Evolutionary conservation across 192 early-diverging fungal species (phyloP).

Genomic region (Backusella westeae): DNA sequence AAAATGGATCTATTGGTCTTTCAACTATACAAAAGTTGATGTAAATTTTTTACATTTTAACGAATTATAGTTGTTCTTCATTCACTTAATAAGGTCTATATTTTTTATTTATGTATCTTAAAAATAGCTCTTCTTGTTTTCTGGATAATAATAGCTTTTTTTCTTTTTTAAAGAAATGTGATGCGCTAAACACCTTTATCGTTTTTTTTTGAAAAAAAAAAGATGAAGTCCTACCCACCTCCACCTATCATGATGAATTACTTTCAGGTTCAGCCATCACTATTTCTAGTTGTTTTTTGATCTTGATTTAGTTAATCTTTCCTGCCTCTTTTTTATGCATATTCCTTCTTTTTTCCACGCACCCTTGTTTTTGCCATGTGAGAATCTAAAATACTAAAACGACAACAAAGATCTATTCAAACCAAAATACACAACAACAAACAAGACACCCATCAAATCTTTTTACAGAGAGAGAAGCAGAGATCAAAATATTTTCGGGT

Average conservation of each 20-base stretch:
- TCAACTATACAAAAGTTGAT: not conserved
- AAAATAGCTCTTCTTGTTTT: not conserved
- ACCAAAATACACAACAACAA: not conserved
- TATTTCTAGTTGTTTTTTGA: not conserved
- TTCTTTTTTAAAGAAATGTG: not conserved
- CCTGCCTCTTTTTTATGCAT: not conserved
- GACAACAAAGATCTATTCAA: not conserved
- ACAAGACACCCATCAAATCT: not conserved
- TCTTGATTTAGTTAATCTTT: not conserved
- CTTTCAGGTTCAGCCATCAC: not conserved
- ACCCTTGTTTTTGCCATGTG: not conserved
- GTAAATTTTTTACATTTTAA: not conserved
- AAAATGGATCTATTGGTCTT: not conserved
- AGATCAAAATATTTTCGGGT: not conserved
- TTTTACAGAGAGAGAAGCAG: not conserved
- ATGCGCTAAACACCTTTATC: not conserved
- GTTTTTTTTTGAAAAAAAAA: not conserved
- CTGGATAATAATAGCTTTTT: not conserved
- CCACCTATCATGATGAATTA: not conserved
- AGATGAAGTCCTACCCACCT: not conserved
- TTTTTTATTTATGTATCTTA: not conserved
- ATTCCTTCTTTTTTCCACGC: not conserved
- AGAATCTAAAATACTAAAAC: not conserved
- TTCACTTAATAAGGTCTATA: not conserved
- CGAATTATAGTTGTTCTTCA: not conserved